Conservation (phyloP, 2,329 filamentous ascomycete genomes). For the Pezicula rhizophila region DNA sequence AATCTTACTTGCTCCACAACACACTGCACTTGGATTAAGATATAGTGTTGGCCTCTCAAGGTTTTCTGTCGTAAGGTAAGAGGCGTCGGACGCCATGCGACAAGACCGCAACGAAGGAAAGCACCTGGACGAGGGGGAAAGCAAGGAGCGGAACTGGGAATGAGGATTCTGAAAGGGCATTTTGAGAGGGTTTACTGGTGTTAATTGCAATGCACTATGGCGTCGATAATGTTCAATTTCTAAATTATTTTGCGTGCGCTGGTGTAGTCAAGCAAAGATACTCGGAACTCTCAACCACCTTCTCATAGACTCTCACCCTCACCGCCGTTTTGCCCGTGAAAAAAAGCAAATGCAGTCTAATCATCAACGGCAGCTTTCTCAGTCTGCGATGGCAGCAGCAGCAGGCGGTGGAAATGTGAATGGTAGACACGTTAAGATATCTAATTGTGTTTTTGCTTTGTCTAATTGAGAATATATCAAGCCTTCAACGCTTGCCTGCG, state of each 20-base stretch:
- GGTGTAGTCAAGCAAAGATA: no score
- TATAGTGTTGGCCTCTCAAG: constrained; percentile 15
- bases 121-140: constrained; percentile 22
- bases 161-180: constrained; percentile 12
- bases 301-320: no score
- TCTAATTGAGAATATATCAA: no score
- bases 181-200: constrained; percentile 27
- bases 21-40: no score
- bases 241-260: not conserved
- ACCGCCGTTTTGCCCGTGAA: constrained; percentile 28
- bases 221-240: constrained; percentile 11
- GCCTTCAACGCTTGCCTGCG: constrained; percentile 1
- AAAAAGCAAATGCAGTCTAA: constrained; percentile 31
- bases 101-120: no score
- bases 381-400: constrained; percentile 45
- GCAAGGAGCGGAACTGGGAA: constrained; percentile 28
- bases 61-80: no score
- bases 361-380: constrained; percentile 37
- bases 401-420: constrained; percentile 28
- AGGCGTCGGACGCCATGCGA: no score
- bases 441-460: no score
- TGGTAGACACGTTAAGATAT: not conserved
- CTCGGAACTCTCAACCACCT: no score
- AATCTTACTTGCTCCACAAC: not conserved
- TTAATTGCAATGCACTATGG: constrained; percentile 34